Base-by-base conservation (phyloP, 2,329 filamentous ascomycete species). In the Aspergillus quadricinctus region DNA sequence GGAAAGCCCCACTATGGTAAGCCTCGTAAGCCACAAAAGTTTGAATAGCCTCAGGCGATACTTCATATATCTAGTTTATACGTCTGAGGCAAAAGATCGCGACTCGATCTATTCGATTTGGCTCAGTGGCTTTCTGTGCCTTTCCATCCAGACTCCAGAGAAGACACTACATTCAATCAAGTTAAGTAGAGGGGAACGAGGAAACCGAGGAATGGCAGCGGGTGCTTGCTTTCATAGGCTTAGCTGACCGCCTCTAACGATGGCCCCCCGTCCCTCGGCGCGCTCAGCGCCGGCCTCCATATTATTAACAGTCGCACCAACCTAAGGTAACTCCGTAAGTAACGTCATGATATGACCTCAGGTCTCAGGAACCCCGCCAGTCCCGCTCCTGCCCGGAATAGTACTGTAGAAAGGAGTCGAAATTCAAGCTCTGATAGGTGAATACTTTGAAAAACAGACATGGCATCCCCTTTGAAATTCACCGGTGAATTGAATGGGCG, bases 261-360 rank as follows among this genome's bases (percentile, higher is more conserved):
- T 50, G 46, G 37, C n/a, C 53, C 58, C 56, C 50, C 56, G 56
- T 35, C 23, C 53, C 40, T 58, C 57, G 55, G 57, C 53, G 25
- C 28, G 27, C 27, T 14, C 11, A 53, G 27, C 17, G 31, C 25
- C 23, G 23, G 50, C 23, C 14, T 23, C 10, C 29, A 17, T 37
- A 19, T 19, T 28, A 40, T 11, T 29, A 31, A 11, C 41, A 45
- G 48, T 61, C 45, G 55, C 54, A 41, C 7, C n/a, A 43, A 19
- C 23, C 43, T n/a, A n/a, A n/a, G n/a, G n/a, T n/a, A n/a, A n/a
- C n/a, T n/a, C n/a, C n/a, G 5, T 7, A 25, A 19, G 9, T 23
- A 57, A 64, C 59, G 62, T 63, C 61, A 63, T 58, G 50, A 54
- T 54, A 62, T 62, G 59, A 63, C 58, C 57, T 62, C 62, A 62